Evolutionary conservation across 345 rosid genomes (phyloP), one percentile per base, ranked within the genome.

Genomic region (Ceriops decandra): DNA sequence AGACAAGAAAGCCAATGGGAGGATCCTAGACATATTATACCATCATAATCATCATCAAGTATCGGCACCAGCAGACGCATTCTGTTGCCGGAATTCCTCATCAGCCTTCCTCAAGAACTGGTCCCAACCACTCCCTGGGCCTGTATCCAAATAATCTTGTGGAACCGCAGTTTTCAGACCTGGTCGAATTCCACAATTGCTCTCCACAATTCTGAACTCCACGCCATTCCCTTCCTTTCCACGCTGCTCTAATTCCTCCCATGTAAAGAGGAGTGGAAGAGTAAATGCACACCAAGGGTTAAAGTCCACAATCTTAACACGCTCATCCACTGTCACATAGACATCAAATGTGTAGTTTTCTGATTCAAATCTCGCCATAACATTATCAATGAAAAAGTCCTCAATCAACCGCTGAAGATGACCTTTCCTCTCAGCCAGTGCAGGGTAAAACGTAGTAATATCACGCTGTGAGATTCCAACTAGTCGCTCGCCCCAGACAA

Each of bases 261-360:
- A 86, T 1, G 85, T 81, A 71, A 81, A 90, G 68, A 89, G 81
- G 68, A 88, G 77, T 9, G 96, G 85, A 79, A 90, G 82, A 0
- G 96, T 90, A 58, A 87, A 89, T 7, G 82, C 89, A 68, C 86
- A 88, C 98, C 98, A 90, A 5, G 90, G 88, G 77, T 90, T 93
- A 71, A 93, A 93, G 81, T 93, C 98, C 60, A 90, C 22, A 1
- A 89, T 46, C 86, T 86, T 89, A 24, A 85, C 86, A 52, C 65
- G 81, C 32, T 71, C 85, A 72, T 86, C 84, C 31, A 64, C 72
- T 0, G 80, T 84, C 33, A 87, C 83, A 68, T 90, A 90, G 24
- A 90, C 86, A 76, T 93, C 98, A 69, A 88, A 89, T 4, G 87
- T 63, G 68, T 86, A 93, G 10, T 71, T 63, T 17, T 86, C 90